A percentile compares a stretch with the other conserved stretches of the same genome.
phyloP scores from a whole-genome alignment of 306 rosid genomes.

The Luffa aegyptiaca region DNA sequence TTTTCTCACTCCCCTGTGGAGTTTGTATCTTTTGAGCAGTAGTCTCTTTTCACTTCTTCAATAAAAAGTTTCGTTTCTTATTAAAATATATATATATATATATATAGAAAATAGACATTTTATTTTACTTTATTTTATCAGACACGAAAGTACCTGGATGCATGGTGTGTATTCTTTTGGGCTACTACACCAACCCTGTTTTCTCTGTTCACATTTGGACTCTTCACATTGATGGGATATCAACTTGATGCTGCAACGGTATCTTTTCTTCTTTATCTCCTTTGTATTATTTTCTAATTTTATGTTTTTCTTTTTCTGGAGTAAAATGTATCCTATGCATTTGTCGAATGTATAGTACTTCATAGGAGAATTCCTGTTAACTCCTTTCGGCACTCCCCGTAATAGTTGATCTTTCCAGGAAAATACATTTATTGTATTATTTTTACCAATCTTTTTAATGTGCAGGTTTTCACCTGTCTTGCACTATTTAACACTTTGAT shows the following conservation, averaged over 20 bases:
- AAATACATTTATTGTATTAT: slow-evolving; percentile 4
- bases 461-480: slow-evolving; percentile 98
- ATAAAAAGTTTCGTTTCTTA: too few relatives aligned
- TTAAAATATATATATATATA: too few relatives aligned
- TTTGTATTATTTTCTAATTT: not conserved
- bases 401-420: not conserved
- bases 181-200: slow-evolving; percentile 92
- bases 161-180: slow-evolving; percentile 99
- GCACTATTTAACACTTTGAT: slow-evolving; percentile 88
- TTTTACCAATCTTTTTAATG: not conserved
- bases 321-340: slow-evolving; percentile 31
- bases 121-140: slow-evolving; percentile 16
- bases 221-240: slow-evolving; percentile 74
- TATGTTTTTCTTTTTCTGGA: not conserved
- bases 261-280: slow-evolving; percentile 3
- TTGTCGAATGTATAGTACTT: slow-evolving; percentile 15
- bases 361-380: slow-evolving; percentile 11
- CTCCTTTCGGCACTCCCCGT: not conserved
- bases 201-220: slow-evolving; percentile 89
- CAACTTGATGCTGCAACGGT: slow-evolving; percentile 96
- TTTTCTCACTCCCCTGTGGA: too few relatives aligned
- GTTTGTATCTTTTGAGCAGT: too few relatives aligned
- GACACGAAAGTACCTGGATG: slow-evolving; percentile 96
- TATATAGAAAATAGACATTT: too few relatives aligned
- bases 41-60: too few relatives aligned